Percentiles rank a stretch among this genome's conserved stretches.
These are phyloP conservation scores for Pyrus hybrid DNA, from an alignment of 331 rosid species.

Conservation along the genomic window DNA sequence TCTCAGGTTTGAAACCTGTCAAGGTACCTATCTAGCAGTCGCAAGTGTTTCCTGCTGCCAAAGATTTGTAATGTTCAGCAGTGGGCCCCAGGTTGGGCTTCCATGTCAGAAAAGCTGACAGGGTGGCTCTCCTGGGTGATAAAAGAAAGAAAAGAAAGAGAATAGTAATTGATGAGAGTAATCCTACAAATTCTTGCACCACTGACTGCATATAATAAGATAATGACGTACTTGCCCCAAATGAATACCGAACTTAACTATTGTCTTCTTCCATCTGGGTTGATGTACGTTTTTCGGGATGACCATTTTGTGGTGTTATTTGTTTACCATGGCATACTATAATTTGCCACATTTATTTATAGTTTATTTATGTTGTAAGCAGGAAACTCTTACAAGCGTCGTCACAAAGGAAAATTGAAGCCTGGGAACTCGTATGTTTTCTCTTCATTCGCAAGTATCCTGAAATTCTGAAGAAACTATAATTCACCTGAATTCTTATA, in stretches of 20 bases:
- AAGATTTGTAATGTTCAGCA: no score
- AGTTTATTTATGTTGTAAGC: constrained; percentile 17
- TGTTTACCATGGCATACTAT: constrained; percentile 10
- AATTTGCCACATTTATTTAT: neutral
- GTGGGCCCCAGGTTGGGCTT: no score
- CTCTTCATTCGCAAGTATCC: neutral
- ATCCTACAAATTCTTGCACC: neutral
- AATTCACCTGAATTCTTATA: neutral
- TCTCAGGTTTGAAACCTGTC: no score
- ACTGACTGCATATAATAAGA: neutral
- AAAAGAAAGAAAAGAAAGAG: neutral
- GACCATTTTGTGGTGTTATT: neutral
- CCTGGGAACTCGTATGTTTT: constrained; percentile 84
- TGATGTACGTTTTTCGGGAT: neutral
- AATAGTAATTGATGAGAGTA: neutral
- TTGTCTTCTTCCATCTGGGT: neutral
- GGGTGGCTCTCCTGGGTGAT: no score
- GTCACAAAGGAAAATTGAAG: constrained; percentile 43
- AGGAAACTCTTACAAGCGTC: constrained; percentile 45
- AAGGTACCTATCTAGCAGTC: no score
- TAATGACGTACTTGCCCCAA: neutral
- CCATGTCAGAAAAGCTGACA: no score
- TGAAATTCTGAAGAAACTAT: neutral
- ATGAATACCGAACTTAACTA: neutral
- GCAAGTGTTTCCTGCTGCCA: no score